Percentiles rank a stretch among this genome's conserved stretches.
phyloP scores from a whole-genome alignment of 108 stramenopile genomes.

The Schizochytrium sp. region DNA sequence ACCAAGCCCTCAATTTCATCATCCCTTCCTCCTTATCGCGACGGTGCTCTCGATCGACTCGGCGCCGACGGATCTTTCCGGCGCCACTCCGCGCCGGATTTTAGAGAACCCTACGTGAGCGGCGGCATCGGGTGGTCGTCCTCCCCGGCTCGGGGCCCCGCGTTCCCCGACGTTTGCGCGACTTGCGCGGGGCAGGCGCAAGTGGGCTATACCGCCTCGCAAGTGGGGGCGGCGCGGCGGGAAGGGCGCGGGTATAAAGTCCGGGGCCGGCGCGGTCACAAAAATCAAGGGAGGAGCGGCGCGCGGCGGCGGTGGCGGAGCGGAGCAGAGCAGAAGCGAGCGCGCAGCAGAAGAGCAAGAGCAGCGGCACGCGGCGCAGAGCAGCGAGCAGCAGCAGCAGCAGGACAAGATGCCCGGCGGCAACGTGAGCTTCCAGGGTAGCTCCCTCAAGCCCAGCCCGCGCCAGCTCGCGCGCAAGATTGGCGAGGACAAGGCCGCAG shows the following conservation, averaged over 20 bases:
- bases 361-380: not conserved
- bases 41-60: constrained; percentile 33
- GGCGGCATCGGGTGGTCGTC: no score
- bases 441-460: not conserved
- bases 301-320: not conserved
- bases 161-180: no score
- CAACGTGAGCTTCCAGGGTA: not conserved
- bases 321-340: not conserved
- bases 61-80: constrained; percentile 20
- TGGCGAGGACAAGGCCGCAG: not conserved
- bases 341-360: not conserved
- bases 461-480: not conserved
- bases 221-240: no score
- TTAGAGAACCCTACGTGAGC: no score
- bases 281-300: not conserved
- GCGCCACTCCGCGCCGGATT: no score
- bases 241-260: no score
- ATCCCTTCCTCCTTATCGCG: constrained; percentile 35
- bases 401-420: not conserved
- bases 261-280: not conserved
- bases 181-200: no score
- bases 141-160: no score
- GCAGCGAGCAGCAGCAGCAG: not conserved
- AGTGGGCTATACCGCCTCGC: no score
- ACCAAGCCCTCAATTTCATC: no score